A percentile compares a stretch with the other conserved stretches of the same genome.
Conservation (phyloP, 768 basidiomycete species). For the Boletus sp. region DNA sequence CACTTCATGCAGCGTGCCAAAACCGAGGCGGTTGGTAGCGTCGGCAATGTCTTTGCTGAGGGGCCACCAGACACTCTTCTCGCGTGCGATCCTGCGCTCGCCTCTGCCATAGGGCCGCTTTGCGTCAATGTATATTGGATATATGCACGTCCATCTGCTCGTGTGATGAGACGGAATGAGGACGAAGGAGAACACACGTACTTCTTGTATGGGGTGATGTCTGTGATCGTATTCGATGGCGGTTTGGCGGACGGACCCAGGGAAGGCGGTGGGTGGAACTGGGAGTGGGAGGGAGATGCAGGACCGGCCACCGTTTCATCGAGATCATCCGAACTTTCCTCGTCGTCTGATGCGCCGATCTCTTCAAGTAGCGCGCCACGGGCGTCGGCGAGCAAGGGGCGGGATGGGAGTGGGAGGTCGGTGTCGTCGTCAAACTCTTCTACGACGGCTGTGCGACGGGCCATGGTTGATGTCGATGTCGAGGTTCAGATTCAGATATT, state of each 20-base stretch:
- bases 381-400: constrained; percentile 58
- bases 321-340: constrained; percentile 34
- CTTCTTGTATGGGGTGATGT: constrained; percentile 84
- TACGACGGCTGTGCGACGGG: constrained; percentile 63
- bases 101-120: constrained; percentile 85
- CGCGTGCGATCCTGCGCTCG: constrained; percentile 74
- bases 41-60: constrained; percentile 90
- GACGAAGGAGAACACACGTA: constrained; percentile 34
- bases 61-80: constrained; percentile 90
- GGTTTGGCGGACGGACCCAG: constrained; percentile 21
- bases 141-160: constrained; percentile 88
- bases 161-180: constrained; percentile 3
- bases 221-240: constrained; percentile 47
- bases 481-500: constrained; percentile 10
- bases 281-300: constrained; percentile 46
- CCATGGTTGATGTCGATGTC: constrained; percentile 43
- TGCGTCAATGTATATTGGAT: constrained; percentile 96
- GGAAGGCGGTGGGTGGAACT: constrained; percentile 19
- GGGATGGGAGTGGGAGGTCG: constrained; percentile 76
- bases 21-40: constrained; percentile 70
- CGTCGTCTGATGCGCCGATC: constrained; percentile 54
- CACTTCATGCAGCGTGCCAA: constrained; percentile 84
- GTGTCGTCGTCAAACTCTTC: constrained; percentile 94
- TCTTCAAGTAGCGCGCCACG: constrained; percentile 80
- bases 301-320: constrained; percentile 45